Percentiles rank a stretch among this genome's conserved stretches.
These are phyloP conservation scores for Sporisorium scitamineum DNA, from an alignment of 1,284 basidiomycete species.

Conservation along the genomic window DNA sequence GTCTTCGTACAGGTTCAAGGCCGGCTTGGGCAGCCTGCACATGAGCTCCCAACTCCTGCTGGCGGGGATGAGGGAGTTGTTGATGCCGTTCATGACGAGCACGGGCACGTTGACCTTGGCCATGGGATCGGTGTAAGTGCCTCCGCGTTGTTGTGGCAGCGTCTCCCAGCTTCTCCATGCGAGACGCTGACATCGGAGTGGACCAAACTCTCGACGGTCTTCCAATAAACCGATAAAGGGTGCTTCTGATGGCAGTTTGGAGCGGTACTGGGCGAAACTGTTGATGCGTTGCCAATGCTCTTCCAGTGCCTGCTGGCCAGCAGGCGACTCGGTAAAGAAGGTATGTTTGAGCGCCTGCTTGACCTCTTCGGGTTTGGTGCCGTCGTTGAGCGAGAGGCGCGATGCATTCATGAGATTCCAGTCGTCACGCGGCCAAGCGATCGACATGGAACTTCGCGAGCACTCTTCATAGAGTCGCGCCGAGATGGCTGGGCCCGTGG, in stretches of 20 bases:
- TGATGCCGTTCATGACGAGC: conserved; percentile 41
- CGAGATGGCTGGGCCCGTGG: conserved; percentile 38
- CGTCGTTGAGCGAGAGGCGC: conserved; percentile 33
- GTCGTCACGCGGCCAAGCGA: conserved; percentile 43
- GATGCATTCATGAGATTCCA: conserved; percentile 47
- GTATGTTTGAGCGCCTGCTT: conserved; percentile 36
- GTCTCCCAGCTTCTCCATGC: conserved; percentile 45
- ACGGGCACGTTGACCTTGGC: conserved; percentile 42
- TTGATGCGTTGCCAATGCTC: conserved; percentile 42
- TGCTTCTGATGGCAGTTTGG: conserved; percentile 31
- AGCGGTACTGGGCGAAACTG: conserved; percentile 35
- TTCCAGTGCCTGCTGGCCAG: conserved; percentile 32
- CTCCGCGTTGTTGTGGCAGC: conserved; percentile 31
- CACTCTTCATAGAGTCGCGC: conserved; percentile 46
- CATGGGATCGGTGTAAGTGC: conserved; percentile 32
- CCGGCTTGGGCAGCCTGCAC: conserved; percentile 33
- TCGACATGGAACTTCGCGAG: conserved; percentile 43
- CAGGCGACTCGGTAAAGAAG: conserved; percentile 31
- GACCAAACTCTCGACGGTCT: conserved; percentile 40
- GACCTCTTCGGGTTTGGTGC: conserved; percentile 37
- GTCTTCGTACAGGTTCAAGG: conserved; percentile 36
- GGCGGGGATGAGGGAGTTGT: conserved; percentile 40
- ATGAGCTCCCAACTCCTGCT: conserved; percentile 49
- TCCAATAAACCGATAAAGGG: conserved; percentile 40
- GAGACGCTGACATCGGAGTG: conserved; percentile 33